Evolutionary conservation across 2,329 filamentous ascomycete species (phyloP).

Genomic region (Epichloe coenophiala): DNA sequence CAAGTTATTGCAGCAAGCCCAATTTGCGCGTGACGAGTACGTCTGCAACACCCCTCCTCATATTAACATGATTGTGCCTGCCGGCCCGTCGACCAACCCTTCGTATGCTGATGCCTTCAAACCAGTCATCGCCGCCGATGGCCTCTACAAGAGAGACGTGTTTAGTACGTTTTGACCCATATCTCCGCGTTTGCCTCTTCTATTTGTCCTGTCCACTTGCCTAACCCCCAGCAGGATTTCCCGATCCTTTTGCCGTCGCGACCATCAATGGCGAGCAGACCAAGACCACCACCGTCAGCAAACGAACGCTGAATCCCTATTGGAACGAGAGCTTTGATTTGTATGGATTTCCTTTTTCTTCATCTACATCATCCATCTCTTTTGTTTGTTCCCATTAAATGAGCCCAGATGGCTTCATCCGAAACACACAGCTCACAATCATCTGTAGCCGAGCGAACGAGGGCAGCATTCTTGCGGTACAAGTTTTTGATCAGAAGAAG

Average conservation of each 20-base stretch:
- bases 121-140: constrained; percentile 93
- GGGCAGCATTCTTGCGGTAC: constrained; percentile 91
- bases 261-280: constrained; percentile 97
- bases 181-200: neutral
- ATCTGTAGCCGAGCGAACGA: constrained; percentile 66
- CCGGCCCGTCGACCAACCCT: constrained; percentile 3
- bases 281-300: constrained; percentile 92
- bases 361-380: neutral
- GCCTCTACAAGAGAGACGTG: constrained; percentile 97
- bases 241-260: constrained; percentile 93
- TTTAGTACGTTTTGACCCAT: constrained; percentile 59
- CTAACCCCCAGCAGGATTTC: constrained; percentile 56
- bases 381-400: neutral
- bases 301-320: constrained; percentile 96
- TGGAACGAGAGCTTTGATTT: constrained; percentile 99
- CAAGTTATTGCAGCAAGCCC: constrained; percentile 44
- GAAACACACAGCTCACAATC: neutral
- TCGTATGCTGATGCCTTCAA: constrained; percentile 21
- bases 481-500: constrained; percentile 99
- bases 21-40: constrained; percentile 91
- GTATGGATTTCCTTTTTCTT: constrained; percentile 38
- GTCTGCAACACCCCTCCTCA: constrained; percentile 18
- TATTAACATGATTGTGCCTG: constrained; percentile 4
- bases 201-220: neutral
- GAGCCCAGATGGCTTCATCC: neutral